These are phyloP conservation scores for Rhizophagus clarus DNA, from an alignment of 192 early-diverging fungal genomes.

Conservation along the genomic window DNA sequence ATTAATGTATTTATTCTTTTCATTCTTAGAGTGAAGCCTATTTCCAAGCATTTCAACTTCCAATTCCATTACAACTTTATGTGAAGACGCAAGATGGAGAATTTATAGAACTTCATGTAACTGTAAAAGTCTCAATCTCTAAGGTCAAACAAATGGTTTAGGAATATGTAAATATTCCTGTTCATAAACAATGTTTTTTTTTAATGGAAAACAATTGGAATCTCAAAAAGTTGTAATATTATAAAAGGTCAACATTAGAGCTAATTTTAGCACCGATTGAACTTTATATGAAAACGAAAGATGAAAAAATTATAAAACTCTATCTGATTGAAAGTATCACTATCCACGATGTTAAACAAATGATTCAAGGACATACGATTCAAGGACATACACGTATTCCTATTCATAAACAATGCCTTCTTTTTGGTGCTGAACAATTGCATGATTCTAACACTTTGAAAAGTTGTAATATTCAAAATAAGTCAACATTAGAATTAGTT, in stretches of 20 bases:
- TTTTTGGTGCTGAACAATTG: conserved; percentile 75
- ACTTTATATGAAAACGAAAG: conserved; percentile 75
- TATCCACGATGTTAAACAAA: conserved; percentile 74
- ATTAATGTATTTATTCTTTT: background rate
- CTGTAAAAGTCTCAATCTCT: background rate
- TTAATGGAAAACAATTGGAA: background rate
- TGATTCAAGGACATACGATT: conserved; percentile 77
- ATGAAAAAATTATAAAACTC: conserved; percentile 89
- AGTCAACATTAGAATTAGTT: conserved; percentile 64
- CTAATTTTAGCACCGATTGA: conserved; percentile 29
- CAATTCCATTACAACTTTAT: conserved; percentile 53
- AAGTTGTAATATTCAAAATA: conserved; percentile 72
- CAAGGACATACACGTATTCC: no score
- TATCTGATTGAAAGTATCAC: conserved; percentile 69
- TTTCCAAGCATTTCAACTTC: background rate
- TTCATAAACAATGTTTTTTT: background rate
- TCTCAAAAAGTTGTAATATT: background rate
- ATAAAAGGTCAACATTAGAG: background rate
- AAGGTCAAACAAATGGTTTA: background rate
- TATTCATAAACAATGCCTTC: conserved; percentile 71
- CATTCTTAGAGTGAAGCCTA: background rate
- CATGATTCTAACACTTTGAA: conserved; percentile 69
- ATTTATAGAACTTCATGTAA: no score
- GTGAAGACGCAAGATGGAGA: conserved; percentile 82
- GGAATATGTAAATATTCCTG: background rate